phyloP scores from a whole-genome alignment of 2,329 filamentous ascomycete species.

The Pseudogymnoascus pannorum region DNA sequence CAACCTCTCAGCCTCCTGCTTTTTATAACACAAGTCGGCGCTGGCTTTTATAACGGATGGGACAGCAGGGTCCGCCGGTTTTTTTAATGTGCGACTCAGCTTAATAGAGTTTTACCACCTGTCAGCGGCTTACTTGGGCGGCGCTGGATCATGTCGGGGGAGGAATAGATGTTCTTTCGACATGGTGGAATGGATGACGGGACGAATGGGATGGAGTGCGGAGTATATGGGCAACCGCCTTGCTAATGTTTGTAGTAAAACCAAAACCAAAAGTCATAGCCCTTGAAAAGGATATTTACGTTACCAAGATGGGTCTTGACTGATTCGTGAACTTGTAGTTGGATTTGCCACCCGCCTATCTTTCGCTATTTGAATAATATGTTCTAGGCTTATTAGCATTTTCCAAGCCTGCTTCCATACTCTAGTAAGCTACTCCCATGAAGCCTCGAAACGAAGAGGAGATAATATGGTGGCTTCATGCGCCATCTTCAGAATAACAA shows the following conservation, averaged over 20 bases:
- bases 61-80: not conserved
- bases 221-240: conserved; percentile 8
- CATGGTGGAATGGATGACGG: conserved; percentile 7
- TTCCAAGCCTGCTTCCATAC: not conserved
- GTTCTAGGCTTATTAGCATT: not conserved
- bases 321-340: not conserved
- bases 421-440: not conserved
- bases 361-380: not conserved
- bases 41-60: conserved; percentile 5
- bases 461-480: not conserved
- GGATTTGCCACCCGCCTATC: not conserved
- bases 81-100: conserved; percentile 2
- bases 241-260: conserved; percentile 9
- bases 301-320: not conserved
- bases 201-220: conserved; percentile 7
- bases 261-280: conserved; percentile 5
- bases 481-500: not conserved
- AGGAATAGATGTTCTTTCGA: conserved; percentile 3
- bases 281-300: not conserved
- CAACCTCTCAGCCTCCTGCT: not conserved
- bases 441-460: not conserved
- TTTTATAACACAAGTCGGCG: not conserved
- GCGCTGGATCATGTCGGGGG: conserved; percentile 4
- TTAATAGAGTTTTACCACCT: conserved; percentile 8
- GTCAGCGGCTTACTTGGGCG: conserved; percentile 6